Evolutionary conservation across 768 basidiomycete species (phyloP), one percentile per base, ranked within the genome.

Genomic region (Krasilnikovozyma curviuscula): DNA sequence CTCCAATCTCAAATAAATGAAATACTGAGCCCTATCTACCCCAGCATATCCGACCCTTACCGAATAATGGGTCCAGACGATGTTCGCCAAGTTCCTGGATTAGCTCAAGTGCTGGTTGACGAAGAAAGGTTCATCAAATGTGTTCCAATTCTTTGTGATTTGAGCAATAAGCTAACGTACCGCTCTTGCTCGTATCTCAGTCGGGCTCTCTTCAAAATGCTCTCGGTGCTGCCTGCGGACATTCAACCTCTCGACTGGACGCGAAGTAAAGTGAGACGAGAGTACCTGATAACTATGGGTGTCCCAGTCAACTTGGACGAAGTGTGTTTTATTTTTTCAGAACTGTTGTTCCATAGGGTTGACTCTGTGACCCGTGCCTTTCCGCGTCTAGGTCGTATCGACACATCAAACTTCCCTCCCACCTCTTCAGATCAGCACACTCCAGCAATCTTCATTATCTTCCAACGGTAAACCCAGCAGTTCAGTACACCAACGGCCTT

Each of bases 261-360:
- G 43, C 78, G 85, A 40, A 91, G 86, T 48, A 75, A 82, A 37
- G 86, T 85, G 61, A 75, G 89, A 48, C 70, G 86, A 40, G 84
- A 86, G 59, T 84, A 93, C 58, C 70, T 95, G 40, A 91, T 91
- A 52, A 67, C 83, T 12, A 75, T 95, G 23, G 89, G 89, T 21
- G 79, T 95, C 39, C 89, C 89, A 3, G 83, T 95, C 44, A 95
- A 95, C 60, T 70, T 95, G 6, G 89, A 95, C 61, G 89, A 95
- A 67, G 77, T 91, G 31, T 30, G 61, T 60, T 24, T 13, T 4
- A 31, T 25, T 14, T 21, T 13, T 13, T 24, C n/a, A 8, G n/a
- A 19, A 6, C 28, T 23, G 13, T 25, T 7, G 68, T 83, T 33
- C 81, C 82, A 2, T 75, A 72, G 40, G 69, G 72, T 3, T 39